phyloP scores from a whole-genome alignment of 139 green algal species.

The Trebouxia sp. region DNA sequence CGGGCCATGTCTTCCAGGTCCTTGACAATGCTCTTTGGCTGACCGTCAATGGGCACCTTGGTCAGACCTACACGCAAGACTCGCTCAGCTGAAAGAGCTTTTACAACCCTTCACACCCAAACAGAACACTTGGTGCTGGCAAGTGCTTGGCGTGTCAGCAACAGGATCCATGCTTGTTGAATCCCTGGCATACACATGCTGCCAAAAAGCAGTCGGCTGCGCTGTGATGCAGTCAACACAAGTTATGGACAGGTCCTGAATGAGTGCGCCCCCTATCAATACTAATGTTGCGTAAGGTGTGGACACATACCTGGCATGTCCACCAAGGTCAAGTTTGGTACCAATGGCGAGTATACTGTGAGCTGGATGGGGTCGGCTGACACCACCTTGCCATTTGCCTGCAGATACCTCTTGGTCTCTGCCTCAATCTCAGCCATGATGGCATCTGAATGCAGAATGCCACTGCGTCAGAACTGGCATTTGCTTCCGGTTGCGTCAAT shows the following conservation, averaged over 20 bases:
- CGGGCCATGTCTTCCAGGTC: constrained; percentile 95
- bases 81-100: background rate
- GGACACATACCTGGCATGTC: constrained; percentile 86
- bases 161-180: no score
- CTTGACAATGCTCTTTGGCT: constrained; percentile 90
- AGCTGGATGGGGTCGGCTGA: constrained; percentile 94
- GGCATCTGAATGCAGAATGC: constrained; percentile 55
- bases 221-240: no score
- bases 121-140: background rate
- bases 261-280: no score
- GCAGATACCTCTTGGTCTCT: constrained; percentile 85
- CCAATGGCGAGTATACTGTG: constrained; percentile 85
- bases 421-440: constrained; percentile 91
- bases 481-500: no score
- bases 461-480: background rate
- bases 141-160: no score
- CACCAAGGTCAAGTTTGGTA: constrained; percentile 93
- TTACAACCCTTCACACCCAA: background rate
- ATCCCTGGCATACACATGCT: no score
- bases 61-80: constrained; percentile 81
- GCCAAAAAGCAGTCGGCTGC: no score
- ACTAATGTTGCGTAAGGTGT: no score
- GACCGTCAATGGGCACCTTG: constrained; percentile 96
- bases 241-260: no score
- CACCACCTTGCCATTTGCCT: constrained; percentile 72